Evolutionary conservation across 1,139 yeast genomes (phyloP), one percentile per base, ranked within the genome.

Genomic region (Nematodospora anomalae): DNA sequence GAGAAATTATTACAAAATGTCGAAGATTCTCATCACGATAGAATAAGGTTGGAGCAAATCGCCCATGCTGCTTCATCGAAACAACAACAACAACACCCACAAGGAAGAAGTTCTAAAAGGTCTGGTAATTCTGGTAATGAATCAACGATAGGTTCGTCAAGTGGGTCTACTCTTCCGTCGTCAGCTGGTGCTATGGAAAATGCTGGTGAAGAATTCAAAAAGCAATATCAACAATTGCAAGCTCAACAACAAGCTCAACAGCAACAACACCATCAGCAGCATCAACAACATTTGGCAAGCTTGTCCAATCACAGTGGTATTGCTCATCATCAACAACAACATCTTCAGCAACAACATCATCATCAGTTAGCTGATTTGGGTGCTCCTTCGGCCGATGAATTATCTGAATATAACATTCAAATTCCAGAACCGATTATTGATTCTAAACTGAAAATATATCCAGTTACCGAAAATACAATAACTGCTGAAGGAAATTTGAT

Each of bases 401-500:
- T 59, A 34, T 57, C 64, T 16, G 76, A 71, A 43, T 71, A 67
- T 52, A 68, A 67, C 44, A 70, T 71, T 44, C 76, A 69, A 51
- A 70, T 71, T 38, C 76, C 76, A 10, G 76, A 70, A 33, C 76
- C 76, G 11, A 67, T 71, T 35, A 57, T 71, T 41, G 71, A 67
- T 47, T 55, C 69, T 27, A 69, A 68, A 45, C 65, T 62, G 64
- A 68, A 68, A 43, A 71, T 71, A 35, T 71, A 67, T 46, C 76
- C 76, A 0, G 76, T 70, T 27, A 55, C 61, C 28, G 75, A 70
- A 46, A 70, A 71, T 50, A 67, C 77, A 37, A 67, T 68, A 44
- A 67, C 74, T 7, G 66, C 74, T 18, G 74, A 69, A 37, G 79
- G 79, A 3, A 72, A 72, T 51, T 62, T 76, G 44, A 71, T 75